A percentile compares a stretch with the other conserved stretches of the same genome.
phyloP scores from a whole-genome alignment of 2,329 filamentous ascomycete species.

The Diaporthe eres region DNA sequence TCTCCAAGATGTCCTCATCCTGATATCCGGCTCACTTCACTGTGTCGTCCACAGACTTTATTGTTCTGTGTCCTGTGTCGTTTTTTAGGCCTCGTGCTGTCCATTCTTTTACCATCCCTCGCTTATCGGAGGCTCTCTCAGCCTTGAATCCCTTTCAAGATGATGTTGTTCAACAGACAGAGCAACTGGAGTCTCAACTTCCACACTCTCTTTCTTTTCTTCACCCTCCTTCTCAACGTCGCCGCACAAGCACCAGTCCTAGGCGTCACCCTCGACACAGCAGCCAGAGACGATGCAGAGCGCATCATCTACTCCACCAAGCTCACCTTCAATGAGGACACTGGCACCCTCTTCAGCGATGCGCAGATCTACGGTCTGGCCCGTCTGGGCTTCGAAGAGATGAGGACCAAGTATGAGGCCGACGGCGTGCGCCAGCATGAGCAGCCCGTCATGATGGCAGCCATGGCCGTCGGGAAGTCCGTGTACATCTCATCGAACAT shows the following conservation, averaged over 20 bases:
- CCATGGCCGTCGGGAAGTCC: conserved; percentile 7
- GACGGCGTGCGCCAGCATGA: not conserved
- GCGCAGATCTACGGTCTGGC: conserved; percentile 21
- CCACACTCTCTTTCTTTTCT: conserved; percentile 11
- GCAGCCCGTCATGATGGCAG: conserved; percentile 23
- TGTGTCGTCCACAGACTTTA: not conserved
- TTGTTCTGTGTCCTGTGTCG: not conserved
- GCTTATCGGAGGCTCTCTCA: not conserved
- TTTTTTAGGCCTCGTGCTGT: not conserved
- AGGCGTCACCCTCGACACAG: not conserved
- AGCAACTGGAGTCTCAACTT: conserved; percentile 1
- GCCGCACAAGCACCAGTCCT: conserved; percentile 12
- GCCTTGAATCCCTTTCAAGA: not conserved
- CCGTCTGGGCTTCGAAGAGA: conserved; percentile 15
- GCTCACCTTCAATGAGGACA: conserved; percentile 17
- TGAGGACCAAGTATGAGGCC: conserved; percentile 11
- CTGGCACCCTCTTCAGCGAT: conserved; percentile 5
- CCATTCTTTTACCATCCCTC: not conserved
- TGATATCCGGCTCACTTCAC: not conserved
- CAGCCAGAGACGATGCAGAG: not conserved
- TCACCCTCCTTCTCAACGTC: conserved; percentile 3
- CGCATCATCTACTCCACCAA: conserved; percentile 13
- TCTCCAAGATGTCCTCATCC: not conserved
- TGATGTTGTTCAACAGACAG: not conserved
- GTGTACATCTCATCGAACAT: not conserved